Evolutionary conservation across 2,329 filamentous ascomycete genomes (phyloP), one percentile per base, ranked within the genome.

Genomic region (Phyllosticta citriasiana): DNA sequence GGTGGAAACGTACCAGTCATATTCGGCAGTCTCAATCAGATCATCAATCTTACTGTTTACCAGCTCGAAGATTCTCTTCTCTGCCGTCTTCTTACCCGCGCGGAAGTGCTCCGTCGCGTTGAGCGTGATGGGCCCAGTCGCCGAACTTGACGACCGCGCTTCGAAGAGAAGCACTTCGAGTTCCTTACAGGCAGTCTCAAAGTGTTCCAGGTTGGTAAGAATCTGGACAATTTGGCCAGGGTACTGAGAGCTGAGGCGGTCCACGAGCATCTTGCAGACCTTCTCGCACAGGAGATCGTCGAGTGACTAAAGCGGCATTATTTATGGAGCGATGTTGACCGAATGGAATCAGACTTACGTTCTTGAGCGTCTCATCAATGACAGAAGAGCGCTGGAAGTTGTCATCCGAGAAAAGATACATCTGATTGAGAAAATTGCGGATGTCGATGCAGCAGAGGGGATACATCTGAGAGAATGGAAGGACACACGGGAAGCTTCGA

Each of bases 1-100:
- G 26, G 40, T 50, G 51, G 9, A 7, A 30, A 65, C 76, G 60
- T 76, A 86, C 88, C 94, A 99, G 73, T 97, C 91, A 71, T 99
- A 99, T 75, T 99, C 94, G 33, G 94, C 93, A 0, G 92, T 97
- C 68, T 97, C 93, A 60, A 99, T 89, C 10, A 99, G 82, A 71
- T 99, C 94, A 70, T 97, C 93, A 68, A 99, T 97, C 78, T 99
- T 99, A 62, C 89, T 95, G 76, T 99, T 97, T 65, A 99, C 94
- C 0, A 99, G 83, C 75, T 99, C 95, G 70, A 99, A 99, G 62
- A 99, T 97, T 35, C 95, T 88, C 76, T 97, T 96, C 71, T 97
- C 93, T 0, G 94, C 94, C 1, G 88, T 91, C 77, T 97, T 97
- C 76, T 97, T 97, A 71, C 96, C 92, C 68, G 83, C 86, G 51